Evolutionary conservation across 371 early-diverging fungal genomes (phyloP), one percentile per base, ranked within the genome.

Genomic region (Mortierella sp.): DNA sequence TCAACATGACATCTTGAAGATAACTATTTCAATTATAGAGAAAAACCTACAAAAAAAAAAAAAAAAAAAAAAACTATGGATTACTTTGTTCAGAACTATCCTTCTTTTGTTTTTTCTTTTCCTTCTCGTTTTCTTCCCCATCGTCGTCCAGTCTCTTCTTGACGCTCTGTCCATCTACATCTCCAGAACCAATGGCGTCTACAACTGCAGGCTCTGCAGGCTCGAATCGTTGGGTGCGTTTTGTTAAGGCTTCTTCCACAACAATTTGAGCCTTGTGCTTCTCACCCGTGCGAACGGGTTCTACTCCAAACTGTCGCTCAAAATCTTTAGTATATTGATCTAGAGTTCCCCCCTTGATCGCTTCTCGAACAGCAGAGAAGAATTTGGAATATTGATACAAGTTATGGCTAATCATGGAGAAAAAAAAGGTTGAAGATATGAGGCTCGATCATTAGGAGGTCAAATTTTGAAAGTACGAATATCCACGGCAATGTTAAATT

Each of bases 391-490:
- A 87, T 65, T 89, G 89, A 69, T 90, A 87, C 64, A 91, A 71
- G 70, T 94, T 94, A 78, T 94, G 94, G 58, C 92, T 88, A 79
- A 16, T 24, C n/a, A 33, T 24, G 57, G n/a, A n/a, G n/a, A n/a
- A 58, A 15, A 22, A 48, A 7, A 7, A 59, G 6, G 24, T 8
- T 36, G 58, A 10, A 65, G n/a, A 50, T 32, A 36, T 13, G 21
- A 67, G 10, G 7, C 45, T 28, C 33, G 24, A 53, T 64, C 32
- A 24, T 45, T 33, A 13, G 28, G 21, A 28, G 0, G 43, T 43
- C 36, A 6, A 36, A 43, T 15, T 10, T 43, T 43, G 43, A 43
- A 13, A 43, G 13, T 10, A 2, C 43, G 43, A 36, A 36, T 36
- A 36, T 36, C 36, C 36, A 36, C 7, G 36, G 36, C 36, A 36